Conservation (phyloP, 768 basidiomycete species). For the Lepiota venenata region DNA sequence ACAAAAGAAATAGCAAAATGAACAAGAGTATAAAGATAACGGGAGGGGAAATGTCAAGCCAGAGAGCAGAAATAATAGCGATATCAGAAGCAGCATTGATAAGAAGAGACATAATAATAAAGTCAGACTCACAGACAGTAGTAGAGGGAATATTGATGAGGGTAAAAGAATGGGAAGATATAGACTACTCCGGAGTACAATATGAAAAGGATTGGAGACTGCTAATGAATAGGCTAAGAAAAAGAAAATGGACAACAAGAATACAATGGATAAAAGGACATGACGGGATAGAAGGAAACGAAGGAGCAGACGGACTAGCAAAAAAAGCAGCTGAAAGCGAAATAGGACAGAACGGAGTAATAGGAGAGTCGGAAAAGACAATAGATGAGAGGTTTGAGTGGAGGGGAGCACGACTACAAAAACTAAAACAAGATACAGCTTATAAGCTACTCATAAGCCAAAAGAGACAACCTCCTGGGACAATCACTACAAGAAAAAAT, state of each 20-base stretch:
- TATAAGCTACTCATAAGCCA: not conserved
- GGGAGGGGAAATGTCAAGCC: conserved; percentile 21
- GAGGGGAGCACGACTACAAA: not conserved
- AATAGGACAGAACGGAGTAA: too few relatives aligned
- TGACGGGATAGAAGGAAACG: conserved; percentile 12
- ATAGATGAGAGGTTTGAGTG: not conserved
- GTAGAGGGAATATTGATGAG: conserved; percentile 14
- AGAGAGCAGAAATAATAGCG: conserved; percentile 17
- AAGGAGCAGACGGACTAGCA: conserved; percentile 15
- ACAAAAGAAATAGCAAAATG: not conserved
- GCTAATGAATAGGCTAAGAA: not conserved
- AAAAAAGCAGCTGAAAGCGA: conserved; percentile 5
- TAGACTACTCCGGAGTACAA: conserved; percentile 11
- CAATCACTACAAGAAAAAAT: not conserved
- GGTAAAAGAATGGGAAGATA: conserved; percentile 7
- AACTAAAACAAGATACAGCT: not conserved
- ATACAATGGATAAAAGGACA: conserved; percentile 17
- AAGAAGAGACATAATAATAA: not conserved
- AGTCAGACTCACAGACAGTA: conserved; percentile 16
- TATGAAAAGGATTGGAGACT: not conserved
- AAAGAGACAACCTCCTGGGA: not conserved
- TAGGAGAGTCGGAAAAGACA: too few relatives aligned
- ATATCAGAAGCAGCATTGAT: not conserved
- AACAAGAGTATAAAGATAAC: conserved; percentile 16
- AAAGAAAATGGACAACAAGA: not conserved